Evolutionary conservation across 805 yeast genomes (phyloP), one percentile per base, ranked within the genome.

Genomic region (Candida sonorensis): DNA sequence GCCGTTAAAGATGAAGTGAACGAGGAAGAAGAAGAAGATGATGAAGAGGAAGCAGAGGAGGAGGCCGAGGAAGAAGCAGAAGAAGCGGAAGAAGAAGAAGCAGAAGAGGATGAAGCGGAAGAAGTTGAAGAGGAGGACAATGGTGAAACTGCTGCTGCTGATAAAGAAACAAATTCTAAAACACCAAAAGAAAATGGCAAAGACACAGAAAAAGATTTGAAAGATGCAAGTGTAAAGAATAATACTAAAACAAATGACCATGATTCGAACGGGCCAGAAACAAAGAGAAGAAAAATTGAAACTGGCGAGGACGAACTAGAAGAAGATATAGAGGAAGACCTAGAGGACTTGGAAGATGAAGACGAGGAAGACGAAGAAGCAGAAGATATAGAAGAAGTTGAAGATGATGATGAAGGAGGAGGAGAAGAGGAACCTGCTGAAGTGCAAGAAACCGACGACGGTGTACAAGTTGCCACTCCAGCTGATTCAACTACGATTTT

Each of bases 261-360:
- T n/a, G n/a, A n/a, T n/a, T 33, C 22, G 5, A 39, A 29, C 5
- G 44, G 51, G 31, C 33, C 36, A 14, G 30, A 25, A 2, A 17
- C 18, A 10, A 45, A 28, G 34, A 37, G 14, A 45, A 46, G 26
- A 45, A 42, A 31, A 42, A 27, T 21, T 29, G 29, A 12, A 11
- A 13, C 14, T 4, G 31, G 15, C 8, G 27, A 37, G 14, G 32
- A 16, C 3, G 32, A 28, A 11, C 30, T 7, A 2, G 32, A 33
- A 1, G 77, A 51, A 1, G 76, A 59, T 7, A 67, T 48, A 8
- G 72, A 55, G 10, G 65, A 47, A 4, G 72, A 51, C 8, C 67
- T 50, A 17, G 74, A 57, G 2, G 65, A 53, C 9, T 63, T 46
- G 1, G 67, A 49, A 3, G 66, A 42, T 10, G 70, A 51, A 1